A percentile compares a stretch with the other conserved stretches of the same genome.
phyloP scores from a whole-genome alignment of 768 basidiomycete genomes.

The Boletus insuetus region DNA sequence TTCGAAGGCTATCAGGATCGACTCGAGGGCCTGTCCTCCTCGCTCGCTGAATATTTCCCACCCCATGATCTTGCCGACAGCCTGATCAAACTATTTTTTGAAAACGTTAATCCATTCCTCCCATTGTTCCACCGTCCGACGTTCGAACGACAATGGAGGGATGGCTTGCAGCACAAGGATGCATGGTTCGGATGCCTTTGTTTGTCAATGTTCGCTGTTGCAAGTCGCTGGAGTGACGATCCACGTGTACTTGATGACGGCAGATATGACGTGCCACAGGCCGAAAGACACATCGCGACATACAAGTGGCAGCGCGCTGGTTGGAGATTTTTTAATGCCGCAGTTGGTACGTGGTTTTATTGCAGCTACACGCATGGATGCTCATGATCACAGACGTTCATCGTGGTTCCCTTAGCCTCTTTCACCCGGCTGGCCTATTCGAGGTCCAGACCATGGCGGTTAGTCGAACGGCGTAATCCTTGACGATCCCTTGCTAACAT shows the following conservation, averaged over 20 bases:
- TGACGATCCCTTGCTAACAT: slow-evolving; percentile 4
- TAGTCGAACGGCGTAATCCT: slow-evolving; percentile 24
- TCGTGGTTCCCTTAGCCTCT: slow-evolving; percentile 46
- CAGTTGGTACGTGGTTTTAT: slow-evolving; percentile 41
- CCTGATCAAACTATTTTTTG: slow-evolving; percentile 71
- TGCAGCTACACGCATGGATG: neutral
- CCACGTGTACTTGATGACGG: slow-evolving; percentile 48
- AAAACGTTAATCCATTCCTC: slow-evolving; percentile 52
- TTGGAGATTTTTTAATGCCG: slow-evolving; percentile 56
- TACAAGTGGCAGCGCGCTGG: slow-evolving; percentile 54
- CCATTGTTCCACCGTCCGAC: slow-evolving; percentile 72
- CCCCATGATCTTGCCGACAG: slow-evolving; percentile 53
- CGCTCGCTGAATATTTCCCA: slow-evolving; percentile 52
- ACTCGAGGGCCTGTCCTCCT: slow-evolving; percentile 26
- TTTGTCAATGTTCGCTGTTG: slow-evolving; percentile 64
- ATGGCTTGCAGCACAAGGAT: slow-evolving; percentile 51
- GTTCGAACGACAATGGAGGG: slow-evolving; percentile 60
- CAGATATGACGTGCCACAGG: slow-evolving; percentile 20
- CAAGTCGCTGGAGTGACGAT: slow-evolving; percentile 64
- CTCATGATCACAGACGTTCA: slow-evolving; percentile 44
- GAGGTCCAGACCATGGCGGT: slow-evolving; percentile 60
- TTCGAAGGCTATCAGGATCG: slow-evolving; percentile 46
- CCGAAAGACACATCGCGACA: slow-evolving; percentile 27
- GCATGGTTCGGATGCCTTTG: slow-evolving; percentile 61
- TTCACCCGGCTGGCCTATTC: slow-evolving; percentile 57